Evolutionary conservation across 495 filamentous ascomycete species (phyloP), one percentile per base, ranked within the genome.

Genomic region (Penicillium coprophilum): DNA sequence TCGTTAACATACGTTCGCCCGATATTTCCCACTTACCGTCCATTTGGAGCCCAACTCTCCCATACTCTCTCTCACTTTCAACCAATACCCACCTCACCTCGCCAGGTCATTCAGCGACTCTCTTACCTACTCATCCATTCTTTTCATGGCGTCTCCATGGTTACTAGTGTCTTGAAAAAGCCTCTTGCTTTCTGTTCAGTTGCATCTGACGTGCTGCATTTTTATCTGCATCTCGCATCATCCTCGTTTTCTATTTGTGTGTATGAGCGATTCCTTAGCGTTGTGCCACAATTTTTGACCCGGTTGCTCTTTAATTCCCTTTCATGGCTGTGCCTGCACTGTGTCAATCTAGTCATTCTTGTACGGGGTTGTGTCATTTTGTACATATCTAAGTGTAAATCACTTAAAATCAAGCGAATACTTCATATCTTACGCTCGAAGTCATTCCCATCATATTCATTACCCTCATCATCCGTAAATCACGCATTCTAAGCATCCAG

Each of bases 221-320:
- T 58, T 27, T 17, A 17, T 23, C 39, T 53, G 30, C 39, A 36
- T 46, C 27, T 39, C 31, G 47, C 41, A 52, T 53, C 24, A n/a
- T 46, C 21, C 21, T 40, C 21, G 20, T 57, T 23, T 55, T 53
- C 3, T 43, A 0, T 53, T 38, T 31, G 58, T 53, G 62, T 55
- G 55, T 50, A 50, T 61, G 54, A 63, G 63, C 52, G 51, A 57
- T 63, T 61, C 57, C 34, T 34, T 59, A 64, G 61, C 61, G 64
- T 46, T 63, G 44, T 49, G 46, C 57, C 59, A 40, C 53, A 50
- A 30, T 46, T 13, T n/a, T 53, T 36, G 51, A 36, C 6, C 51
- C 30, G 24, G n/a, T 40, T 30, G 12, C 17, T 53, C 23, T 38
- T 20, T 47, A 6, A 36, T 41, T 34, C 21, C 46, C n/a, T 8